Evolutionary conservation across 805 yeast genomes (phyloP).

Genomic region (Blastobotrys terrestris): DNA sequence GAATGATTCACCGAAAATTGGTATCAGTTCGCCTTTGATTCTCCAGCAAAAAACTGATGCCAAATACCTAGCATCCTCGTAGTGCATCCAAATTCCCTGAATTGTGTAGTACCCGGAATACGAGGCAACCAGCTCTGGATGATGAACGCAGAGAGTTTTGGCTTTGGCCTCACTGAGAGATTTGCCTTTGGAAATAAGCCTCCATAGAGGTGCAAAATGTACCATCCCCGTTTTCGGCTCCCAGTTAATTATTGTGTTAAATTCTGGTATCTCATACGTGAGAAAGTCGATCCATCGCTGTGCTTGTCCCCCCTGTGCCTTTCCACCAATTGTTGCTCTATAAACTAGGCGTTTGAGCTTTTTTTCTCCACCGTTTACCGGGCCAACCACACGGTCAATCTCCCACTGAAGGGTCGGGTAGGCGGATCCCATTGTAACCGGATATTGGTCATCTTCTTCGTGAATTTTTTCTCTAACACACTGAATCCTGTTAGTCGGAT

Average conservation of each 20-base stretch:
- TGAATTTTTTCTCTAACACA: not conserved
- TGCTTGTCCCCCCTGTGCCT: not conserved
- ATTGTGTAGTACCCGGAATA: not conserved
- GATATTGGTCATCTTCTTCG: not conserved
- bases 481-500: not conserved
- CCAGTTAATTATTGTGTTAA: not conserved
- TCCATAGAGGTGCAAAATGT: not conserved
- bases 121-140: not conserved
- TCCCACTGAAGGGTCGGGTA: not conserved
- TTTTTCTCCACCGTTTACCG: not conserved
- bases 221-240: not conserved
- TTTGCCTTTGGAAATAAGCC: not conserved
- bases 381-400: not conserved
- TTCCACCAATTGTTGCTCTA: not conserved
- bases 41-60: not conserved
- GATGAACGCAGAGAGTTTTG: not conserved
- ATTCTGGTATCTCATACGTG: slow-evolving; percentile 1
- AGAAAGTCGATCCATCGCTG: not conserved
- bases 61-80: not conserved
- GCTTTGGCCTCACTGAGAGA: not conserved
- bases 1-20: not conserved
- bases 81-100: not conserved
- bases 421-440: not conserved
- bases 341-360: not conserved
- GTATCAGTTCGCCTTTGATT: not conserved